phyloP scores from a whole-genome alignment of 306 rosid genomes.

The Cotoneaster glaucophyllus region DNA sequence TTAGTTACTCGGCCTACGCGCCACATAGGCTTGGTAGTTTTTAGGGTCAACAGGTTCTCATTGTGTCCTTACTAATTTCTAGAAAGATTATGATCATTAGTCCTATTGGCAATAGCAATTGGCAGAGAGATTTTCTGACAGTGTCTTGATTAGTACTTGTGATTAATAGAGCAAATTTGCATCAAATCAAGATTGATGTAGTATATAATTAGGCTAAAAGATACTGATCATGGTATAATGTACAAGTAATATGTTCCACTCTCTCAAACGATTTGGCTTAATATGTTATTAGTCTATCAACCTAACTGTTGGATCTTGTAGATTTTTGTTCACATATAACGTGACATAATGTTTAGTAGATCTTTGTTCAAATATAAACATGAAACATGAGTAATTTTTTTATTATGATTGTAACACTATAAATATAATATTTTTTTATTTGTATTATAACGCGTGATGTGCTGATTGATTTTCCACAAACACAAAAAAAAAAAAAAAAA shows the following conservation, averaged over 20 bases:
- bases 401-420: too few relatives aligned
- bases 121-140: background rate
- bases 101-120: background rate
- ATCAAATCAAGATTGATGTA: background rate
- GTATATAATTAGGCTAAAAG: background rate
- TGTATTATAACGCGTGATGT: too few relatives aligned
- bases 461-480: too few relatives aligned
- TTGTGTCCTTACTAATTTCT: background rate
- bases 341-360: background rate
- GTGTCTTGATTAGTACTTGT: background rate
- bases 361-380: too few relatives aligned
- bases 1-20: too few relatives aligned
- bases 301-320: background rate
- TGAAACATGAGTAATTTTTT: background rate
- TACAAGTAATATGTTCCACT: background rate
- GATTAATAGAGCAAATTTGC: background rate
- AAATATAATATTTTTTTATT: too few relatives aligned
- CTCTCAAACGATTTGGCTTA: background rate
- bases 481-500: too few relatives aligned
- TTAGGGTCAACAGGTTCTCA: too few relatives aligned
- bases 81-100: background rate
- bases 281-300: background rate
- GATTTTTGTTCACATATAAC: background rate
- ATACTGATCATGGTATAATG: background rate
- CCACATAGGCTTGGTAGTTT: too few relatives aligned